These are phyloP conservation scores for Gossypioides kirkii DNA, from an alignment of 345 rosid genomes.

Conservation along the genomic window DNA sequence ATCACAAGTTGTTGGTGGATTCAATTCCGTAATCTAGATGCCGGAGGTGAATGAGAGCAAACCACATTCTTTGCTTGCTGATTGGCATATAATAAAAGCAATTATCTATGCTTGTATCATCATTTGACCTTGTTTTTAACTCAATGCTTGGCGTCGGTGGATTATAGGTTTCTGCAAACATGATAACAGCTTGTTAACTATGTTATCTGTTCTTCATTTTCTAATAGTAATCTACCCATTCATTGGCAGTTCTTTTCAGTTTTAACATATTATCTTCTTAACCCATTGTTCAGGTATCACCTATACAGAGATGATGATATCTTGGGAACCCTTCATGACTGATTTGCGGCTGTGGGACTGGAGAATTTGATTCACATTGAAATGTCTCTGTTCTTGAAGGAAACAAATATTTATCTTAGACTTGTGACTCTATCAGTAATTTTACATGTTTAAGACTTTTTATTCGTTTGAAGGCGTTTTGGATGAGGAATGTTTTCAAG, in stretches of 20 bases:
- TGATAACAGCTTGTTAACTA: not conserved
- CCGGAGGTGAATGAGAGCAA: not conserved
- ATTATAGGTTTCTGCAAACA: not conserved
- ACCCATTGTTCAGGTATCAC: conserved; percentile 33
- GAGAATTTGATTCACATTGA: not conserved
- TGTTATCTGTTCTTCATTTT: not conserved
- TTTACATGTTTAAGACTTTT: not conserved
- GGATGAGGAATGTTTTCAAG: not conserved
- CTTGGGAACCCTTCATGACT: conserved; percentile 58
- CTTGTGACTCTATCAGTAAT: not conserved
- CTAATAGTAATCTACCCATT: not conserved
- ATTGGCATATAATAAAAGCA: not conserved
- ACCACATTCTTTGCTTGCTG: no score
- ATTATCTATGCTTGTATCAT: not conserved
- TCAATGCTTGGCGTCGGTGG: not conserved
- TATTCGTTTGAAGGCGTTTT: not conserved
- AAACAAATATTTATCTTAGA: not conserved
- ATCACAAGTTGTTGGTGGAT: not conserved
- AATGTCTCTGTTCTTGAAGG: not conserved
- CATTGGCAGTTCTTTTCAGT: not conserved
- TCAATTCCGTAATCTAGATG: not conserved
- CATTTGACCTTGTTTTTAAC: not conserved
- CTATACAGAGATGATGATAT: conserved; percentile 53
- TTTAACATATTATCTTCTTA: not conserved
- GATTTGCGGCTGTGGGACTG: not conserved